These are phyloP conservation scores for Isatis lusitanica DNA, from an alignment of 441 rosid genomes.

Conservation along the genomic window DNA sequence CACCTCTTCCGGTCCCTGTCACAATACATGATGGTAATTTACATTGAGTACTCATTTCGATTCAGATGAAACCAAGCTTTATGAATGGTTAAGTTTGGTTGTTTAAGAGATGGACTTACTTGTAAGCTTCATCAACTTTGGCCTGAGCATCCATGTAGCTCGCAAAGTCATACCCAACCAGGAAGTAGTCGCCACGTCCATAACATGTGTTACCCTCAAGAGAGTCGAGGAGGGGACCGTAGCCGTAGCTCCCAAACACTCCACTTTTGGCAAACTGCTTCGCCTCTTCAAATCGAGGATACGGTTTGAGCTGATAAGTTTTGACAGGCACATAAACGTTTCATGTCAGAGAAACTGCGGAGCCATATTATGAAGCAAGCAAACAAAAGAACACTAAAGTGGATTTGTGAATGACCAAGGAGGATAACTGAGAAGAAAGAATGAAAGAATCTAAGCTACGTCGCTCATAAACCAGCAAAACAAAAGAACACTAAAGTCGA, in stretches of 20 bases:
- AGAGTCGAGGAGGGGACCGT: slow-evolving; percentile 82
- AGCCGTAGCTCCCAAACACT: slow-evolving; percentile 83
- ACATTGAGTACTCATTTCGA: neutral
- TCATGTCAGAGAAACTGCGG: slow-evolving; percentile 26
- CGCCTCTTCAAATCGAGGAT: slow-evolving; percentile 93
- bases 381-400: no score
- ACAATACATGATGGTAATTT: neutral
- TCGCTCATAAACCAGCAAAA: no score
- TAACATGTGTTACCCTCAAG: slow-evolving; percentile 88
- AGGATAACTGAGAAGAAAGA: no score
- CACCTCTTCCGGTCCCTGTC: slow-evolving; percentile 78
- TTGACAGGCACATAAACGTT: neutral
- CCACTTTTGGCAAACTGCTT: slow-evolving; percentile 82
- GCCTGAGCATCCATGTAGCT: slow-evolving; percentile 86
- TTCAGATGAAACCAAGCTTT: neutral
- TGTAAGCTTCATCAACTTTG: slow-evolving; percentile 80
- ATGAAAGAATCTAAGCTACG: no score
- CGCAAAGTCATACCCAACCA: slow-evolving; percentile 86
- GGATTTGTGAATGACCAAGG: no score
- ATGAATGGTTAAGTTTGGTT: slow-evolving; percentile 9
- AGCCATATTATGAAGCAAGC: slow-evolving; percentile 4
- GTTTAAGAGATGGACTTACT: slow-evolving; percentile 48
- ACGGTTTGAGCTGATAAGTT: slow-evolving; percentile 73
- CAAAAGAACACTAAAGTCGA: no score
- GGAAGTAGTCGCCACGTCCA: slow-evolving; percentile 93